Evolutionary conservation across 768 basidiomycete species (phyloP).

Genomic region (Kwoniella sp.): DNA sequence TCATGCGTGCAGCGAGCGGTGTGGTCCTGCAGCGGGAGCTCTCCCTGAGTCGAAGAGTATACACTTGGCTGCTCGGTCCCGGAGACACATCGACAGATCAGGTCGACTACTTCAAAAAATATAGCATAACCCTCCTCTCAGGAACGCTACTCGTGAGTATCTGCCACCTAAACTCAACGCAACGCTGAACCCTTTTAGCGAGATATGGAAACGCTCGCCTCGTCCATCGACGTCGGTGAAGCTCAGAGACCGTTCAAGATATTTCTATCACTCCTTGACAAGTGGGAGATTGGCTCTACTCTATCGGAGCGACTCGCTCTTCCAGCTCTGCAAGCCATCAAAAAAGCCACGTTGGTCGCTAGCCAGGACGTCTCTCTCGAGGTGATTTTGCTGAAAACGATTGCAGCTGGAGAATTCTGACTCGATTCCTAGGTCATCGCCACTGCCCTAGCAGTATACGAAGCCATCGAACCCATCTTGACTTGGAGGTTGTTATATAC

Average conservation of each 20-base stretch:
- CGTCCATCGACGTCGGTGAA: conserved; percentile 62
- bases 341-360: conserved; percentile 50
- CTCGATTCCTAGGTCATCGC: conserved; percentile 61
- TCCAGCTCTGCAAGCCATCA: conserved; percentile 72
- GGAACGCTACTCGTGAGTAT: conserved; percentile 62
- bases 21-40: conserved; percentile 90
- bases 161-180: neutral
- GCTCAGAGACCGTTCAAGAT: conserved; percentile 87
- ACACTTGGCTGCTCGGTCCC: conserved; percentile 84
- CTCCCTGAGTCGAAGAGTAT: conserved; percentile 84
- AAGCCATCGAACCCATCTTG: conserved; percentile 69
- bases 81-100: conserved; percentile 75
- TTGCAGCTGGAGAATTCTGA: neutral
- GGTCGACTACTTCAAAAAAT: conserved; percentile 61
- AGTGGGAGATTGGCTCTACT: conserved; percentile 87
- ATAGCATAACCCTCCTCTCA: conserved; percentile 69
- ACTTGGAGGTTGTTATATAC: conserved; percentile 75
- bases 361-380: conserved; percentile 50
- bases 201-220: conserved; percentile 60
- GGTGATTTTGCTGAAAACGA: conserved; percentile 50
- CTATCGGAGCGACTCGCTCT: conserved; percentile 74
- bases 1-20: conserved; percentile 78
- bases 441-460: conserved; percentile 83
- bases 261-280: conserved; percentile 88
- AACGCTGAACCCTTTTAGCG: conserved; percentile 52